Evolutionary conservation across 2,329 filamentous ascomycete species (phyloP).

Genomic region (Aspergillus ochraceus): DNA sequence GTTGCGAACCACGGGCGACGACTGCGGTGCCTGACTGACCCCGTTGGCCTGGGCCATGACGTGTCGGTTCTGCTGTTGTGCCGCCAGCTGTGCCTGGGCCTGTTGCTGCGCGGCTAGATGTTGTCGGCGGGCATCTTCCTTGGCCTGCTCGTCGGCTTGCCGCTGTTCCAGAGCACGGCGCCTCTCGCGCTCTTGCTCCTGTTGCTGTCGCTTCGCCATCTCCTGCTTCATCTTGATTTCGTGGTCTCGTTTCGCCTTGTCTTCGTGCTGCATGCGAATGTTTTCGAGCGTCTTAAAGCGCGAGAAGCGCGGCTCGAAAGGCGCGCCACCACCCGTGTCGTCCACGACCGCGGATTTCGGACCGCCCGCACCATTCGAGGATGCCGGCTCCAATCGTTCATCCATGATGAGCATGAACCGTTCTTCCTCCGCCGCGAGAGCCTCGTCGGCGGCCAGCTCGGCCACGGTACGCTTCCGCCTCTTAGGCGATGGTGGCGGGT

Average conservation of each 20-base stretch:
- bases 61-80: constrained; percentile 53
- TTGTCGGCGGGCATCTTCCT: constrained; percentile 41
- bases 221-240: constrained; percentile 53
- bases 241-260: constrained; percentile 58
- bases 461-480: constrained; percentile 89
- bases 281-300: constrained; percentile 88
- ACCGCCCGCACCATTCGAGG: constrained; percentile 58
- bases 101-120: constrained; percentile 49
- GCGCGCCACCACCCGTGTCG: constrained; percentile 66
- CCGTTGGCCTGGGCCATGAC: constrained; percentile 47
- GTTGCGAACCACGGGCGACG: constrained; percentile 49
- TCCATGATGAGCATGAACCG: constrained; percentile 91
- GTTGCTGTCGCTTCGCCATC: constrained; percentile 47
- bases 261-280: constrained; percentile 74
- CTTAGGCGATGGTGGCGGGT: constrained; percentile 78
- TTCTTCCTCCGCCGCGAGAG: constrained; percentile 82
- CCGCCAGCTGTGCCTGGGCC: constrained; percentile 44
- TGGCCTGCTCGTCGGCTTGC: constrained; percentile 45
- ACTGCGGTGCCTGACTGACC: constrained; percentile 44
- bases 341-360: constrained; percentile 68
- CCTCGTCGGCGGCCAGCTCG: constrained; percentile 93
- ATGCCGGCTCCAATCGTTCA: constrained; percentile 69
- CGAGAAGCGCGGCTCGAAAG: constrained; percentile 84
- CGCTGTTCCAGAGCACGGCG: constrained; percentile 45
- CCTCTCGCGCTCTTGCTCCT: constrained; percentile 51